phyloP scores from a whole-genome alignment of 1,139 yeast genomes.

The Arxiozyma slooffiae region DNA sequence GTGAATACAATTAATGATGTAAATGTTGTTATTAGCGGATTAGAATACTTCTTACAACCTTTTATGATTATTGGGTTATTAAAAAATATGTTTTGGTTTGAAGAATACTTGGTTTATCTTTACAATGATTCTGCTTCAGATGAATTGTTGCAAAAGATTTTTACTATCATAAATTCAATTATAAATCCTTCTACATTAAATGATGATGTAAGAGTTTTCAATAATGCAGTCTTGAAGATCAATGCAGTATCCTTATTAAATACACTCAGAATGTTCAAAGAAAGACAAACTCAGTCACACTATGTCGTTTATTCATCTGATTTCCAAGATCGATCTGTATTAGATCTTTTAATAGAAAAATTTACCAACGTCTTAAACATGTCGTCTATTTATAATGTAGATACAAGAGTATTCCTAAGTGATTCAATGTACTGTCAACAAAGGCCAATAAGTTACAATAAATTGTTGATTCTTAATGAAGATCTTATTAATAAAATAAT shows the following conservation, averaged over 20 bases:
- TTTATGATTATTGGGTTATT: conserved; percentile 32
- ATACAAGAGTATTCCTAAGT: conserved; percentile 18
- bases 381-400: conserved; percentile 25
- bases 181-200: conserved; percentile 24
- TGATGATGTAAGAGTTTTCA: conserved; percentile 27
- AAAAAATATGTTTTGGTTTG: conserved; percentile 27
- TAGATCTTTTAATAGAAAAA: conserved; percentile 22
- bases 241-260: conserved; percentile 23
- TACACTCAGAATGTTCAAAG: conserved; percentile 19
- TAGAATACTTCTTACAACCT: conserved; percentile 58
- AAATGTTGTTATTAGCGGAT: conserved; percentile 38
- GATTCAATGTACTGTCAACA: conserved; percentile 25
- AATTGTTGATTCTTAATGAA: conserved; percentile 23
- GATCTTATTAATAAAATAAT: conserved; percentile 27
- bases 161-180: conserved; percentile 20
- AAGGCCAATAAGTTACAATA: conserved; percentile 22
- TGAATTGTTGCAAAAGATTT: conserved; percentile 18
- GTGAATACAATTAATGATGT: conserved; percentile 40
- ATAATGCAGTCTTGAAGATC: conserved; percentile 22
- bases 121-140: conserved; percentile 14
- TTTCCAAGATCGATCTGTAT: conserved; percentile 20
- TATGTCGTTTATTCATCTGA: conserved; percentile 29
- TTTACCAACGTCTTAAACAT: conserved; percentile 18
- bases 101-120: conserved; percentile 20
- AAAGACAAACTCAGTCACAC: conserved; percentile 18